A percentile compares a stretch with the other conserved stretches of the same genome.
Evolutionary conservation across 345 rosid genomes (phyloP).

Genomic region (Xanthoceras sorbifolium): DNA sequence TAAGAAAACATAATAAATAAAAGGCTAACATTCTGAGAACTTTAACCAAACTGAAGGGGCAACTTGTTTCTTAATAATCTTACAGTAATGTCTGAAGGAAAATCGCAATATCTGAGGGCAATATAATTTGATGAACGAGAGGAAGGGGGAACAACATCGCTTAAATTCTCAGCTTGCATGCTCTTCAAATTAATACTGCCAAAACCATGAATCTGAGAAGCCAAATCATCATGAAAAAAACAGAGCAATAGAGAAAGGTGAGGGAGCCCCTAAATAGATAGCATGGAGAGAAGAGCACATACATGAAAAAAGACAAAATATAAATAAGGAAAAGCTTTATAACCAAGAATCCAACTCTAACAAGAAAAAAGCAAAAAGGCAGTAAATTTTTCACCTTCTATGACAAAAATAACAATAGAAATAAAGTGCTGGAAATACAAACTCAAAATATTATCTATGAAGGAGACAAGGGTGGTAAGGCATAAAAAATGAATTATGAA

Average conservation of each 20-base stretch:
- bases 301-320: neutral
- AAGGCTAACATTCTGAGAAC: neutral
- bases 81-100: slow-evolving; percentile 66
- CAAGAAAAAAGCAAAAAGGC: neutral
- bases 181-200: slow-evolving; percentile 97
- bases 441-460: neutral
- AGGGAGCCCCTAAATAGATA: slow-evolving; percentile 17
- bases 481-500: neutral
- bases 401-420: neutral
- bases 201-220: slow-evolving; percentile 82
- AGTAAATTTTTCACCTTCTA: neutral
- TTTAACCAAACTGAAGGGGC: slow-evolving; percentile 11
- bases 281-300: neutral
- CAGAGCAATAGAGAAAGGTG: slow-evolving; percentile 22
- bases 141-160: slow-evolving; percentile 77
- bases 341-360: neutral
- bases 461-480: neutral
- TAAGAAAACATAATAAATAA: neutral
- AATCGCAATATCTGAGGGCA: slow-evolving; percentile 70
- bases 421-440: neutral
- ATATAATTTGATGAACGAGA: slow-evolving; percentile 89
- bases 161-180: slow-evolving; percentile 87
- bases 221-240: slow-evolving; percentile 39
- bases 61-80: slow-evolving; percentile 37
- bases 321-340: neutral